These are phyloP conservation scores for Claviceps sp. DNA, from an alignment of 2,329 filamentous ascomycete species.

Conservation along the genomic window DNA sequence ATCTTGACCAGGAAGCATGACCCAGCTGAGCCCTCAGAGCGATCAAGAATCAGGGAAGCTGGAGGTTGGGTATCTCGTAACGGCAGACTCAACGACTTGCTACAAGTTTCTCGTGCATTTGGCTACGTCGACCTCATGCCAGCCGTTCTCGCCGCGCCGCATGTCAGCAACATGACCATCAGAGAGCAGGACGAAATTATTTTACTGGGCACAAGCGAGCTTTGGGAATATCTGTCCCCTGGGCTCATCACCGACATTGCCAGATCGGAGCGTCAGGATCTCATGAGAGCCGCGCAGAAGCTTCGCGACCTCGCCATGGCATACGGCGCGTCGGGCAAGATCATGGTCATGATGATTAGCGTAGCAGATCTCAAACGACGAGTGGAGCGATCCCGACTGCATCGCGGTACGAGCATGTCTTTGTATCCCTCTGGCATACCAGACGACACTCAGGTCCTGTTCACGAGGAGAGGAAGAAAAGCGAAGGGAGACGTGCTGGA, in stretches of 20 bases:
- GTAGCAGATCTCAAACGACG: conserved; percentile 82
- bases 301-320: conserved; percentile 89
- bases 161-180: conserved; percentile 65
- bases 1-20: conserved; percentile 87
- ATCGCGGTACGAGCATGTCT: conserved; percentile 73
- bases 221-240: conserved; percentile 89
- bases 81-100: conserved; percentile 79
- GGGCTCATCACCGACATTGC: conserved; percentile 88
- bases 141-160: conserved; percentile 78
- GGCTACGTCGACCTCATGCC: conserved; percentile 90
- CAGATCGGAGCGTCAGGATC: conserved; percentile 69
- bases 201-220: conserved; percentile 75
- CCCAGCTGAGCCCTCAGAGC: conserved; percentile 71
- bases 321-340: conserved; percentile 84
- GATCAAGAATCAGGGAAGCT: conserved; percentile 81
- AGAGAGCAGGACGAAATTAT: conserved; percentile 89
- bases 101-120: conserved; percentile 88
- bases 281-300: conserved; percentile 93
- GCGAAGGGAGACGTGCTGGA: conserved; percentile 57
- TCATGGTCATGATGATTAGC: conserved; percentile 98
- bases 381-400: conserved; percentile 55
- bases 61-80: conserved; percentile 93
- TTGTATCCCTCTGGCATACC: conserved; percentile 64
- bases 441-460: conserved; percentile 53
- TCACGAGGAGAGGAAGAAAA: conserved; percentile 51